phyloP scores from a whole-genome alignment of 805 yeast genomes.

The Candida corydali region DNA sequence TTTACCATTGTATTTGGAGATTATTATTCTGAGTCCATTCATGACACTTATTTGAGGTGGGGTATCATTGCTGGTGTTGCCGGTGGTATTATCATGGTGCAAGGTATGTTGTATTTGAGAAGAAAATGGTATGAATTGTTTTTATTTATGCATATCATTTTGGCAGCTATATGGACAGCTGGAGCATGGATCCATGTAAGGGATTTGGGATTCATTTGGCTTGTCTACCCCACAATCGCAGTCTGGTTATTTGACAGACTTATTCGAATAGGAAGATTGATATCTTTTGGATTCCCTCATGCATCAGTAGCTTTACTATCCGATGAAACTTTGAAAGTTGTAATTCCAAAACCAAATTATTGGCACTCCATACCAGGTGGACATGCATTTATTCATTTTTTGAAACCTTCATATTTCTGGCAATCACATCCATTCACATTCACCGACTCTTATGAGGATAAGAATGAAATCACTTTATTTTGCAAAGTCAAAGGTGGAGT shows the following conservation, averaged over 20 bases:
- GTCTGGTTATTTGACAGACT: conserved; percentile 36
- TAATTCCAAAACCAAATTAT: conserved; percentile 43
- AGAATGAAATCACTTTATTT: conserved; percentile 22
- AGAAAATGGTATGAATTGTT: conserved; percentile 37
- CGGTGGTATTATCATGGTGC: conserved; percentile 26
- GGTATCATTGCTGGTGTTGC: conserved; percentile 33
- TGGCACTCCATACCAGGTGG: conserved; percentile 40
- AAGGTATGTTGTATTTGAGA: conserved; percentile 30
- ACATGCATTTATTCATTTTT: conserved; percentile 36
- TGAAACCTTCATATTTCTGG: conserved; percentile 40
- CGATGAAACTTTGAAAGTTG: conserved; percentile 40
- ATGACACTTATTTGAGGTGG: conserved; percentile 15
- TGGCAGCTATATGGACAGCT: conserved; percentile 38
- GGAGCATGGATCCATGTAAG: conserved; percentile 41
- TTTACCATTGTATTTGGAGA: conserved; percentile 23
- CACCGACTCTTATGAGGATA: conserved; percentile 21
- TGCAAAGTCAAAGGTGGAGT: conserved; percentile 36
- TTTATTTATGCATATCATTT: conserved; percentile 28
- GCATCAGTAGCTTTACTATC: conserved; percentile 34
- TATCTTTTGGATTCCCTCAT: conserved; percentile 26
- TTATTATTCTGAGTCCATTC: conserved; percentile 2
- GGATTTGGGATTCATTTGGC: conserved; percentile 21
- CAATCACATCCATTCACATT: conserved; percentile 43
- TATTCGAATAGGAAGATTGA: conserved; percentile 28
- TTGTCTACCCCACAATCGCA: conserved; percentile 27